phyloP scores from a whole-genome alignment of 768 basidiomycete genomes.

The Termitomyces sp. region DNA sequence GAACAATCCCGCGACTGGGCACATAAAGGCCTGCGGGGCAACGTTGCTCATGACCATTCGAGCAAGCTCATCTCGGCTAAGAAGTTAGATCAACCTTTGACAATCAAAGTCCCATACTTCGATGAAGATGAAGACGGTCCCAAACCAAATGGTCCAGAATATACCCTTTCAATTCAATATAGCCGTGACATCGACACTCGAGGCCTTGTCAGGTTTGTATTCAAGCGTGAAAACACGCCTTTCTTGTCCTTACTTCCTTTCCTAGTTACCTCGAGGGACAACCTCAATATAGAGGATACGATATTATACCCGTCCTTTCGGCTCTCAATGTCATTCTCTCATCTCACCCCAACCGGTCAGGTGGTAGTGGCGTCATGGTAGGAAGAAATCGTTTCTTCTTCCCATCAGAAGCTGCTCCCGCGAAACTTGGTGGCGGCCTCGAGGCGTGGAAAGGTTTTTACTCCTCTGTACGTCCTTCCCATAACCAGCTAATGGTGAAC shows the following conservation, averaged over 20 bases:
- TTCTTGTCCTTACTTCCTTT: conserved; percentile 24
- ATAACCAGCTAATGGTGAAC: conserved; percentile 60
- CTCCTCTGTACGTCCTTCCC: conserved; percentile 54
- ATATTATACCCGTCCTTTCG: conserved; percentile 55
- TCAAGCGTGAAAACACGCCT: conserved; percentile 21
- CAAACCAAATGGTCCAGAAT: conserved; percentile 41
- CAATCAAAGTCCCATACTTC: conserved; percentile 40
- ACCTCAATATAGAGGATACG: conserved; percentile 49
- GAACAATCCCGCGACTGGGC: conserved; percentile 49
- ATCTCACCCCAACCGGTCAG: conserved; percentile 46
- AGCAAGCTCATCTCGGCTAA: conserved; percentile 47
- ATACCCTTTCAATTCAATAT: conserved; percentile 39
- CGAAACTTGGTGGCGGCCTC: conserved; percentile 50
- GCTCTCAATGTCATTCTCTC: conserved; percentile 65
- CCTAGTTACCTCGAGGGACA: conserved; percentile 53
- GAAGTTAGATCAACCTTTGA: conserved; percentile 40
- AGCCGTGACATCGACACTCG: conserved; percentile 50
- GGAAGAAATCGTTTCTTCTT: conserved; percentile 70
- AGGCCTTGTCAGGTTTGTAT: conserved; percentile 35
- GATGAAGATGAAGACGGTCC: conserved; percentile 50
- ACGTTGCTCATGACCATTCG: conserved; percentile 54
- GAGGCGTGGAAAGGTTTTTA: conserved; percentile 58
- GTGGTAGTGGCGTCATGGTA: conserved; percentile 60
- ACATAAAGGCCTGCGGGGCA: conserved; percentile 42
- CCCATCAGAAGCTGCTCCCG: conserved; percentile 37